Evolutionary conservation across 768 basidiomycete species (phyloP), one percentile per base, ranked within the genome.

Genomic region (Boletus tomentosulus): DNA sequence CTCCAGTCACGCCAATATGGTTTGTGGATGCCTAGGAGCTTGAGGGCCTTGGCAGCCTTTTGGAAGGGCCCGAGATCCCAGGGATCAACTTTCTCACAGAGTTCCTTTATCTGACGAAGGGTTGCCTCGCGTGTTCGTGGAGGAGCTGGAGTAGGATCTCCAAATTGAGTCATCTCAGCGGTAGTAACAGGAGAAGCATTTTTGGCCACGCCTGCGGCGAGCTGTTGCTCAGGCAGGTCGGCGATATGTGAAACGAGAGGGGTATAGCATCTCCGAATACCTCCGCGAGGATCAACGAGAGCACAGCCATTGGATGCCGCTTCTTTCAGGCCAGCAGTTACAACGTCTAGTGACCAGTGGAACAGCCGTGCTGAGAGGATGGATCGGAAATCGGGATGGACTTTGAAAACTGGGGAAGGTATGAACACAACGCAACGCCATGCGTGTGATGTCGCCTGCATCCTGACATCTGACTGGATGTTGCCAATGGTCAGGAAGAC

Each of bases 361-460:
- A 61, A 63, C 0, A 74, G 48, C 3, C 67, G 56, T n/a, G 50
- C 48, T n/a, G 57, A 58, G 12, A 73, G 56, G 10, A 73, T 45
- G 1, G 63, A 62, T 10, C 57, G 60, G 16, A 62, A 54, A 15
- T 69, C 58, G 24, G 48, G 54, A 24, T 62, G 56, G 6, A 19
- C 48, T 10, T 66, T 47, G 19, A 53, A 72, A 12, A 58, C 60
- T 2, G 66, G 61, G n/a, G 67, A 59, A 0, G 71, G 72, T 8
- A 73, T 56, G 4, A 66, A 60, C 0, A 61, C 68, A 24, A 66
- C 56, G 12, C 70, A 63, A 4, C 15, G 24, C 43, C 48, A 54
- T 4, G 48, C 48, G 12, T 54, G 48, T 1, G 55, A 50, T 31
- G 49, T 42, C 5, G 31, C 31, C 22, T 50, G 22, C 41, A 50